These are phyloP conservation scores for Boeremia exigua DNA, from an alignment of 2,329 filamentous ascomycete genomes.

Conservation along the genomic window DNA sequence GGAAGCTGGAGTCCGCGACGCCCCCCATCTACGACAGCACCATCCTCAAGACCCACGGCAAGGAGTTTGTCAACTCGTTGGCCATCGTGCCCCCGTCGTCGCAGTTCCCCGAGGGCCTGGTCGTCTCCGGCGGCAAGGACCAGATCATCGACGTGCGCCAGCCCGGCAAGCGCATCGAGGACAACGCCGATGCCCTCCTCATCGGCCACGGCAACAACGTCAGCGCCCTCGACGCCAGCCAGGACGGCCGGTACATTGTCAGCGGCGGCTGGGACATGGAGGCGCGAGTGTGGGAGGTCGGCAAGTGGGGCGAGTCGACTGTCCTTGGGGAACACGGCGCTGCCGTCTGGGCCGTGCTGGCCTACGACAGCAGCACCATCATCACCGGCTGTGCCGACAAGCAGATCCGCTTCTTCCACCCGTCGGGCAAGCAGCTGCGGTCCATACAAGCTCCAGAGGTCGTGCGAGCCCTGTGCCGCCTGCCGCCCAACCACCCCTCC, in stretches of 20 bases:
- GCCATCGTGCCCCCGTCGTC: conserved; percentile 74
- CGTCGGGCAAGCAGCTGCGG: conserved; percentile 66
- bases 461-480: conserved; percentile 83
- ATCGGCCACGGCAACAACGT: conserved; percentile 88
- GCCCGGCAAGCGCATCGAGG: conserved; percentile 68
- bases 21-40: conserved; percentile 77
- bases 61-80: conserved; percentile 86
- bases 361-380: conserved; percentile 78
- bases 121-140: conserved; percentile 89
- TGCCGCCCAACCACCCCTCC: conserved; percentile 77
- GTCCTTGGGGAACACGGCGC: conserved; percentile 78
- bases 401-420: conserved; percentile 81
- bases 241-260: conserved; percentile 75
- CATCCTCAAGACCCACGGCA: conserved; percentile 76
- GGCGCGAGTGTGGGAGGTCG: conserved; percentile 84
- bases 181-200: conserved; percentile 84
- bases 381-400: conserved; percentile 87
- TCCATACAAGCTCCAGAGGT: conserved; percentile 75
- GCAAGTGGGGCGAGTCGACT: conserved; percentile 79
- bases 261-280: conserved; percentile 95
- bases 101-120: conserved; percentile 75
- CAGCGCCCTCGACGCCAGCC: conserved; percentile 81
- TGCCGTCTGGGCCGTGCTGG: conserved; percentile 90
- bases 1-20: conserved; percentile 71
- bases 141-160: conserved; percentile 89